phyloP scores from a whole-genome alignment of 495 filamentous ascomycete genomes.

The Xylaria flabelliformis region DNA sequence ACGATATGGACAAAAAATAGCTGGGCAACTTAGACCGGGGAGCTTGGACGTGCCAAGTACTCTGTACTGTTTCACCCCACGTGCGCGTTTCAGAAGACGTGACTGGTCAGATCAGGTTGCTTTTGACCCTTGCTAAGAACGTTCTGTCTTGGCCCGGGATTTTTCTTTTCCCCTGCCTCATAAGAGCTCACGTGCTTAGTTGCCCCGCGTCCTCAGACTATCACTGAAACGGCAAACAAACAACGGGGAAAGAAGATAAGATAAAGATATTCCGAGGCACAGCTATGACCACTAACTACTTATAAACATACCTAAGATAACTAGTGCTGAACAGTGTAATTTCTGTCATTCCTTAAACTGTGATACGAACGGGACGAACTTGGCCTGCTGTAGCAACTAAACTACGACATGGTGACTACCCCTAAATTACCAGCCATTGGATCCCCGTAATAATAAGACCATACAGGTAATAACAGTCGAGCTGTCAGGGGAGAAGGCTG shows the following conservation, averaged over 20 bases:
- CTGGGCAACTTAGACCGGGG: constrained; percentile 5
- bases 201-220: constrained; percentile 30
- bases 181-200: constrained; percentile 32
- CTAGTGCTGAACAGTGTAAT: neutral
- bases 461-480: constrained; percentile 3
- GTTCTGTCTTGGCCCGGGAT: neutral
- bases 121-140: neutral
- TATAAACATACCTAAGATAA: neutral
- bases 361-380: neutral
- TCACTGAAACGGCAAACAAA: neutral
- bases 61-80: constrained; percentile 17
- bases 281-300: neutral
- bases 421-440: neutral
- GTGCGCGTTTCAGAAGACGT: constrained; percentile 10
- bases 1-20: constrained; percentile 17
- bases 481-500: constrained; percentile 14
- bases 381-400: neutral
- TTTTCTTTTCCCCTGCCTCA: neutral
- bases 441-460: constrained; percentile 3
- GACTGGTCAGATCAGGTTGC: constrained; percentile 20
- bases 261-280: neutral
- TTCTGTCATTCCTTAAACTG: neutral
- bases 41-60: constrained; percentile 10
- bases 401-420: constrained; percentile 14
- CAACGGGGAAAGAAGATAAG: neutral